Evolutionary conservation across 1,284 basidiomycete species (phyloP), one percentile per base, ranked within the genome.

Genomic region (Inonotus obliquus): DNA sequence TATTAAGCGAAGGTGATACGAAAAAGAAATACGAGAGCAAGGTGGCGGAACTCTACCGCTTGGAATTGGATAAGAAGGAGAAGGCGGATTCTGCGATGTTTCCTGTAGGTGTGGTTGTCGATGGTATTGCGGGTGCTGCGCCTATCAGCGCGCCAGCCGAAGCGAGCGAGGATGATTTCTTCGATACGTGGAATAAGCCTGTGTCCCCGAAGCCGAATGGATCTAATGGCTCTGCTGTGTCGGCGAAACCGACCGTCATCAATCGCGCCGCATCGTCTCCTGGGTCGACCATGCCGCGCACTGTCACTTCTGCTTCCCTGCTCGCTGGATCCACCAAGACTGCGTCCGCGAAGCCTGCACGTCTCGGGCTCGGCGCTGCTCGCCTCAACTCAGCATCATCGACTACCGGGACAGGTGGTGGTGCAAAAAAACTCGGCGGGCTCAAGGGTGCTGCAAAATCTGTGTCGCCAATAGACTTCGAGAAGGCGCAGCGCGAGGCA

Each of bases 131-230:
- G 6, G 85, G 86, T 17, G 69, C 79, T 0, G 61, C 75, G 2
- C 66, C 77, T 21, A 67, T 76, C 2, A 67, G 74, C 4, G 69
- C 75, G 21, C 69, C 70, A 21, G 70, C 77, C 0, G 72, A 80
- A 48, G 78, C 76, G 10, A 85, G 81, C 1, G 91, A 91, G 14
- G 92, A 94, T 56, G 96, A 98, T 74, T 99, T 98, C 74, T 98
- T 98, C 77, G 88, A 92, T 59, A 90, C 92, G 37, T 98, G 96
- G 94, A 94, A 96, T 67, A 95, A 96, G 71, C 88, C 92, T 51
- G 21, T 25, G 10, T 13, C 48, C 1, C 75, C 81, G 11, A 77
- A 81, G 0, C 81, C 83, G 5, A 87, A 83, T 54, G 65, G 72
- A 65, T 66, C 82, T 2, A 75, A 82, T 10, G 69, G 80, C 1